Evolutionary conservation across 73 alveolate species (phyloP).

Genomic region (Paramecium tetraurelia): DNA sequence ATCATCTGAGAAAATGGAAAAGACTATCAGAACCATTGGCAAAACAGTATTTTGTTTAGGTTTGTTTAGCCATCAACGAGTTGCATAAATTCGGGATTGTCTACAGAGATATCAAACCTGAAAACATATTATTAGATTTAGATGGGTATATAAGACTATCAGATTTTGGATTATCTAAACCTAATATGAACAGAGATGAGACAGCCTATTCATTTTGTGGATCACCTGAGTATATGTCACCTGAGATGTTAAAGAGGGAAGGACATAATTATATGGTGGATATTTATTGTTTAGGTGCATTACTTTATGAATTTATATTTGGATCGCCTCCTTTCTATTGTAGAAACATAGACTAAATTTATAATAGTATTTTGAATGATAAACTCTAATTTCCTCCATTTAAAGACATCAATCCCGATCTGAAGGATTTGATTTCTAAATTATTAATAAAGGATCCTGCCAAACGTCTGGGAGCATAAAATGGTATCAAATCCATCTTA

Average conservation of each 20-base stretch:
- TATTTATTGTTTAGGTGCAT: constrained; percentile 82
- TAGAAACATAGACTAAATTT: constrained; percentile 69
- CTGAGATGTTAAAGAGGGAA: constrained; percentile 84
- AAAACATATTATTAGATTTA: constrained; percentile 81
- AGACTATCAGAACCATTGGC: constrained; percentile 72
- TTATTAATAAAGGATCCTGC: constrained; percentile 79
- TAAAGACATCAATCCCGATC: constrained; percentile 29
- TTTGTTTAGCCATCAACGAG: constrained; percentile 79
- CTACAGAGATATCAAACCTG: constrained; percentile 94
- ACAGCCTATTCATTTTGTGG: constrained; percentile 82
- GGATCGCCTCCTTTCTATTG: constrained; percentile 86
- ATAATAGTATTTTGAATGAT: constrained; percentile 63
- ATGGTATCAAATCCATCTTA: constrained; percentile 72
- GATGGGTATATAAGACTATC: constrained; percentile 83
- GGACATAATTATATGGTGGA: constrained; percentile 80
- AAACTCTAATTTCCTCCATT: constrained; percentile 47
- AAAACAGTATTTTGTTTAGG: constrained; percentile 80
- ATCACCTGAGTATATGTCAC: constrained; percentile 92
- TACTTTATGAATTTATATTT: constrained; percentile 85
- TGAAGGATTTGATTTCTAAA: constrained; percentile 67
- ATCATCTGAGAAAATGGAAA: constrained; percentile 70
- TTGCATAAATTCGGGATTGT: constrained; percentile 79
- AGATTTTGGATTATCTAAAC: constrained; percentile 91
- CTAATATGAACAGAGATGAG: constrained; percentile 53
- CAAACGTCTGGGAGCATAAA: constrained; percentile 67